These are phyloP conservation scores for Fagus crenata DNA, from an alignment of 306 rosid genomes.

Conservation along the genomic window DNA sequence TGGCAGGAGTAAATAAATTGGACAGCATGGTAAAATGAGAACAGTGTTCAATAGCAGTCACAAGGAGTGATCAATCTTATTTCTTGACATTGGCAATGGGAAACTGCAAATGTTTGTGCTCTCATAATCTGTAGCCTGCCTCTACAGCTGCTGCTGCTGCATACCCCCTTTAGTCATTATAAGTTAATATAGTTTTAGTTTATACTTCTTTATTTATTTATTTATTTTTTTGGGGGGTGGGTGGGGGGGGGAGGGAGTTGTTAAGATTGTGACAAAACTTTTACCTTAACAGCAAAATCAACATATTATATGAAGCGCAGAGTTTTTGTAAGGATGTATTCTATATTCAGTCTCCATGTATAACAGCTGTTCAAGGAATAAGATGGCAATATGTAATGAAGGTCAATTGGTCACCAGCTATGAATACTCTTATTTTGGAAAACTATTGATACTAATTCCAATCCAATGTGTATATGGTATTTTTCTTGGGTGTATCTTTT, in stretches of 20 bases:
- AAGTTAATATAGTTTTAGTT: not conserved
- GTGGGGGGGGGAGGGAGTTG: not conserved
- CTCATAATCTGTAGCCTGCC: not conserved
- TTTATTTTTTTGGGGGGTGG: not conserved
- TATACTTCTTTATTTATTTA: not conserved
- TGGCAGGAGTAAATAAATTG: conserved; percentile 31
- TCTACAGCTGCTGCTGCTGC: not conserved
- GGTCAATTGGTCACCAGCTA: not conserved
- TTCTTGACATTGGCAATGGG: not conserved
- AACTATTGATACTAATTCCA: not conserved
- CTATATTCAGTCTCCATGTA: not conserved
- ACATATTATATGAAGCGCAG: too few relatives aligned
- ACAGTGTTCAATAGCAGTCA: not conserved
- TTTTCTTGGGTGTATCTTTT: too few relatives aligned
- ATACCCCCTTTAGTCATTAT: not conserved
- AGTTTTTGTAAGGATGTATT: not conserved
- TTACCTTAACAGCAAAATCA: not conserved
- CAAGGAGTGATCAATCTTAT: not conserved
- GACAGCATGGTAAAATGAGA: not conserved
- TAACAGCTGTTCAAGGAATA: not conserved
- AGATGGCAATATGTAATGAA: not conserved
- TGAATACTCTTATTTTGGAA: not conserved
- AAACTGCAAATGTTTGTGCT: not conserved
- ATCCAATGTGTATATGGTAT: too few relatives aligned
- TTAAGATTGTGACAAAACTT: not conserved